Evolutionary conservation across 2,329 filamentous ascomycete species (phyloP).

Genomic region (Plenodomus biglobosus): DNA sequence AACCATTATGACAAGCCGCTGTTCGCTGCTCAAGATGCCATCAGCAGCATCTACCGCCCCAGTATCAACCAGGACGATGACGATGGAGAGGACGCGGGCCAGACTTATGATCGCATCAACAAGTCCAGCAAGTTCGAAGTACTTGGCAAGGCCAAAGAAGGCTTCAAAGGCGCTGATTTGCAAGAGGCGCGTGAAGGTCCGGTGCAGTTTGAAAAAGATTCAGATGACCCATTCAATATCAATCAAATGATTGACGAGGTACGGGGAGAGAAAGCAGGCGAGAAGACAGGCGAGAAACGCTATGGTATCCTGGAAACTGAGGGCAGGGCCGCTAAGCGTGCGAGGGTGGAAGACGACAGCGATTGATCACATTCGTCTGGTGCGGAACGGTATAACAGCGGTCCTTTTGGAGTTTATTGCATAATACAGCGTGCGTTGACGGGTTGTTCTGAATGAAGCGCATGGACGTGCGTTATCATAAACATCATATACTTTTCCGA

Average conservation of each 20-base stretch:
- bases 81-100: conserved; percentile 72
- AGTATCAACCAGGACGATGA: conserved; percentile 65
- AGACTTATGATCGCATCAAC: conserved; percentile 83
- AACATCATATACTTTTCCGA: neutral
- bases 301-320: conserved; percentile 68
- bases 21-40: conserved; percentile 92
- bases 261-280: conserved; percentile 57
- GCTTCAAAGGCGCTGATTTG: conserved; percentile 84
- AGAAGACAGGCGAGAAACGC: conserved; percentile 66
- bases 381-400: neutral
- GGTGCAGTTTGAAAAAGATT: conserved; percentile 94
- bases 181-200: conserved; percentile 86
- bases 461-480: too few relatives aligned
- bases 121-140: conserved; percentile 86
- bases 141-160: conserved; percentile 77
- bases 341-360: conserved; percentile 72
- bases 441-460: too few relatives aligned
- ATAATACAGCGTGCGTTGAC: neutral
- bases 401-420: conserved; percentile 10
- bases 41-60: conserved; percentile 90
- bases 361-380: conserved; percentile 21
- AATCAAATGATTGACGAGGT: conserved; percentile 89
- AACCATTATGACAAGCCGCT: conserved; percentile 96
- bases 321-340: conserved; percentile 64
- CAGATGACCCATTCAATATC: conserved; percentile 85